Evolutionary conservation across 2,329 filamentous ascomycete genomes (phyloP).

Genomic region (Bretziella fagacearum): DNA sequence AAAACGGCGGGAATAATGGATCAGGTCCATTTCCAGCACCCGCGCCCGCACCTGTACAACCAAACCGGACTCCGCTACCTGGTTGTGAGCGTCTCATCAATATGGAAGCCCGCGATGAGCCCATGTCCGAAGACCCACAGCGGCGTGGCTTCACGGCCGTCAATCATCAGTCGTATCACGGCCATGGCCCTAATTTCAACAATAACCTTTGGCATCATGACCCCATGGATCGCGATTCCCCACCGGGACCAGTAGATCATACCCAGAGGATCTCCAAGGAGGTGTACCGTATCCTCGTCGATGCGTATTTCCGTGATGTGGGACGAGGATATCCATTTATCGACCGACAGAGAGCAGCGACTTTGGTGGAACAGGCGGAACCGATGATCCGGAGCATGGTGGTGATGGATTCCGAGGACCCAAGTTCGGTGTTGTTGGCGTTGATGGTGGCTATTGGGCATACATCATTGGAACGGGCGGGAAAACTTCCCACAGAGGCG

Average conservation of each 20-base stretch:
- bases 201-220: neutral
- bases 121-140: neutral
- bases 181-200: neutral
- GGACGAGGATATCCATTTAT: constrained; percentile 30
- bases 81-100: neutral
- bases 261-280: constrained; percentile 5
- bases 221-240: neutral
- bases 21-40: no score
- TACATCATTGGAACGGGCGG: constrained; percentile 27
- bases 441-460: constrained; percentile 31
- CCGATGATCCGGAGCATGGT: constrained; percentile 17
- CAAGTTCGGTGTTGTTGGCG: constrained; percentile 15
- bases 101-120: neutral
- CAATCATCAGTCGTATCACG: neutral
- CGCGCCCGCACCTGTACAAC: neutral
- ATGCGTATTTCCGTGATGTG: constrained; percentile 30
- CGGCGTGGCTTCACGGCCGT: neutral
- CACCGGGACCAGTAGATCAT: neutral
- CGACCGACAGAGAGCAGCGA: constrained; percentile 22
- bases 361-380: constrained; percentile 20
- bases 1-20: neutral
- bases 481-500: constrained; percentile 21
- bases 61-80: neutral
- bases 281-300: constrained; percentile 18
- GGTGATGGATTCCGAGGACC: constrained; percentile 18